Percentiles rank a stretch among this genome's conserved stretches.
phyloP scores from a whole-genome alignment of 192 early-diverging fungal genomes.

The Nowakowskiella sp. region DNA sequence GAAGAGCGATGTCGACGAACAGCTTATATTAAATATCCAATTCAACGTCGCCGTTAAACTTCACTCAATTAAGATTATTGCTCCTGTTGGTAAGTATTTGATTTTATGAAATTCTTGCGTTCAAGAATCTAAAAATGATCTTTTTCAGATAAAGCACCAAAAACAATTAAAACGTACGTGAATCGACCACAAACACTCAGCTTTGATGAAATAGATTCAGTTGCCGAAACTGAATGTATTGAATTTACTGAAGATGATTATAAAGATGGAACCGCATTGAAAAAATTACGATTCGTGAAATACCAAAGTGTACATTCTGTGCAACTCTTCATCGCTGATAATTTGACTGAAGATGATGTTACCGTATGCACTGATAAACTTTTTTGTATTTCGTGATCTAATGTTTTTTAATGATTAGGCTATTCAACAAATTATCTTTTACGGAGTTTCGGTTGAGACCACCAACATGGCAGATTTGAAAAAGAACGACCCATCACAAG shows the following conservation, averaged over 20 bases:
- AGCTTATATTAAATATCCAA: constrained; percentile 74
- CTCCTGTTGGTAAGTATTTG: constrained; percentile 50
- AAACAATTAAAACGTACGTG: constrained; percentile 77
- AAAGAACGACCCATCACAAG: constrained; percentile 27
- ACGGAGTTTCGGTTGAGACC: constrained; percentile 59
- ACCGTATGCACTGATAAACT: constrained; percentile 34
- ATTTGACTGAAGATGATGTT: constrained; percentile 73
- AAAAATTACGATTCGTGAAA: constrained; percentile 79
- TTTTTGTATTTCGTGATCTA: neutral
- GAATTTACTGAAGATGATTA: constrained; percentile 47
- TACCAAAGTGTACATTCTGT: constrained; percentile 77
- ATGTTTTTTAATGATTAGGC: neutral
- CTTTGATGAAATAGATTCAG: constrained; percentile 80
- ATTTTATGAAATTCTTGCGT: constrained; percentile 4
- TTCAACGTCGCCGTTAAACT: constrained; percentile 82
- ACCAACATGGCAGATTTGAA: constrained; percentile 49
- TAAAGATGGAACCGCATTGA: neutral
- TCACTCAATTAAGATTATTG: constrained; percentile 56
- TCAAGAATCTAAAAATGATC: neutral
- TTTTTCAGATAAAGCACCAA: constrained; percentile 64
- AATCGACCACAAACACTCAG: constrained; percentile 66
- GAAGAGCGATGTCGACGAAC: constrained; percentile 94
- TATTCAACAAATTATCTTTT: constrained; percentile 70
- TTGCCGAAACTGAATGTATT: constrained; percentile 69
- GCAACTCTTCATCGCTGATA: constrained; percentile 77